Base-by-base conservation (phyloP, 2,329 filamentous ascomycete genomes). In the Thelonectria discophora region DNA sequence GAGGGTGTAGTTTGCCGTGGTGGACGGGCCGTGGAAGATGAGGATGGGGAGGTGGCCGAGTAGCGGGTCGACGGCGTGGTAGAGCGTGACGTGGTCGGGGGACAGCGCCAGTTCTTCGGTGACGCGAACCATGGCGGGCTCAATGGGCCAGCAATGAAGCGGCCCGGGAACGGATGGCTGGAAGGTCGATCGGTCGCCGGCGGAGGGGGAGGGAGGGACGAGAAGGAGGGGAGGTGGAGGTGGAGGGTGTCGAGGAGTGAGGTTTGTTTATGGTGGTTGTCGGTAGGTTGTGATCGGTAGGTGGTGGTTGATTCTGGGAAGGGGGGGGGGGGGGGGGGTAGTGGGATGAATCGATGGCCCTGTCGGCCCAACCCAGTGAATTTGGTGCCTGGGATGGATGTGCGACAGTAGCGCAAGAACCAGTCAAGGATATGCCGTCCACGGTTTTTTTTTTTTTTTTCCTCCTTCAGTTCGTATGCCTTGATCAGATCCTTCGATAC, bases 1-100 rank as follows among this genome's bases (percentile, higher is more conserved):
- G 73, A 89, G 88, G 50, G 88, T 92, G 68, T 90, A 91, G 79
- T 97, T 96, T 72, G 92, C 89, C 45, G 93, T 96, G 30, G 94
- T 93, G 48, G 94, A 94, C 15, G 93, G 88, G 13, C 94, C 94
- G 77, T 97, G 92, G 83, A 98, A 97, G 77, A 97, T 85, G 69
- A 98, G 84, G 70, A 98, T 84, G 53, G 94, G 88, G 65, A 93
- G 84, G 79, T 94, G 86, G 77, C 90, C 90, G 58, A 96, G 89
- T 67, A 94, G 82, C 63, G 92, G 88, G 78, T 99, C 95, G 76
- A 89, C 90, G 70, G 93, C 88, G 80, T 96, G 90, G 84, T 96
- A 98, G 73, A 97, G 91, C 74, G 87, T 89, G 77, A 97, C 86
- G 76, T 91, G 85, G 77, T 94, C 91, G 76, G 91, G 84, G 77